phyloP scores from a whole-genome alignment of 2,329 filamentous ascomycete genomes.

The Fusarium palustre region DNA sequence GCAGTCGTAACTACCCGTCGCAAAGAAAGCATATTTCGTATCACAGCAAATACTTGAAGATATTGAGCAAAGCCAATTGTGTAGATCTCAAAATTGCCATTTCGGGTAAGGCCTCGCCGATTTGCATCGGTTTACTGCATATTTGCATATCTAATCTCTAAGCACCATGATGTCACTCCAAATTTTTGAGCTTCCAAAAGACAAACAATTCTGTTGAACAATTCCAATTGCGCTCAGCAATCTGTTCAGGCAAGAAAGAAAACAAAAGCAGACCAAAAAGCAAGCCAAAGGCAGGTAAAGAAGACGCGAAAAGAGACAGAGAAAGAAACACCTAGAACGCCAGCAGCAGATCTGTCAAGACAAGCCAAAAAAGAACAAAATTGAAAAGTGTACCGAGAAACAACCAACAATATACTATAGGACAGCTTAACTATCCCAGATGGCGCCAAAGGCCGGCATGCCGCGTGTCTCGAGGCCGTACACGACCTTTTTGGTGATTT shows the following conservation, averaged over 20 bases:
- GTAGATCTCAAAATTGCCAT: constrained; percentile 39
- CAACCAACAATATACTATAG: background rate
- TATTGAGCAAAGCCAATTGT: constrained; percentile 32
- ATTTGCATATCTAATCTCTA: constrained; percentile 40
- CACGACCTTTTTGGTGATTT: constrained; percentile 74
- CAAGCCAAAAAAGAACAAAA: background rate
- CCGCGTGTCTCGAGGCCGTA: constrained; percentile 75
- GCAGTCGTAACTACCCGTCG: constrained; percentile 20
- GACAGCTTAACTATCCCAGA: constrained; percentile 69
- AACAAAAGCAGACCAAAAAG: background rate
- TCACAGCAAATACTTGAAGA: constrained; percentile 13
- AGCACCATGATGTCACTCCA: constrained; percentile 34
- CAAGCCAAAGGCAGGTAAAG: background rate
- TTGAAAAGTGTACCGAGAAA: constrained; percentile 3
- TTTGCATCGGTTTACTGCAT: constrained; percentile 38
- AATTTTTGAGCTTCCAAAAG: constrained; percentile 9
- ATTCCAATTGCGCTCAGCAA: constrained; percentile 2
- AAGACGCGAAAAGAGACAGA: background rate
- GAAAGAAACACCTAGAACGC: constrained; percentile 3
- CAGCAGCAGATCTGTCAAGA: background rate
- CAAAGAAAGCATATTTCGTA: constrained; percentile 36
- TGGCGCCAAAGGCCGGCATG: constrained; percentile 76
- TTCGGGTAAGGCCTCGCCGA: constrained; percentile 29
- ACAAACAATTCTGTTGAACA: constrained; percentile 10
- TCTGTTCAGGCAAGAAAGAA: background rate